These are phyloP conservation scores for Heliamphora pulchella DNA, from an alignment of 179 eudicot species.

Conservation along the genomic window DNA sequence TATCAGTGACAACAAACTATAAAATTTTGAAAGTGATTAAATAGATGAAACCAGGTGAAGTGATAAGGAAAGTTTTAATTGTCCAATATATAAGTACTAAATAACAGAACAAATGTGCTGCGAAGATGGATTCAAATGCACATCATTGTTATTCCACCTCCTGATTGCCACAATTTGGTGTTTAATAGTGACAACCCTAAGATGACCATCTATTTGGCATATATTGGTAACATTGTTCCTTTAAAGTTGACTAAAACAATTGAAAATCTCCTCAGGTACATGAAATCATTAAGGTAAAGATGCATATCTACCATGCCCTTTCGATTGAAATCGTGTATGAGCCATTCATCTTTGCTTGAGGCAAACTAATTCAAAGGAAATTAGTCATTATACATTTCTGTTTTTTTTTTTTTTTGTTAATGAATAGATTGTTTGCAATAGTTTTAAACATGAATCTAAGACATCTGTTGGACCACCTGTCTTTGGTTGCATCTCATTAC, in stretches of 20 bases:
- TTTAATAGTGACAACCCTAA: conserved; percentile 1
- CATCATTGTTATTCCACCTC: not conserved
- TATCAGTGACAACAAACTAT: not conserved
- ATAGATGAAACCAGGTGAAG: not conserved
- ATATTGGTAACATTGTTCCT: not conserved
- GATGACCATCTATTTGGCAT: not conserved
- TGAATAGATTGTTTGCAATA: not conserved
- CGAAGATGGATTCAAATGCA: not conserved
- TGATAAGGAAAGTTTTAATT: not conserved
- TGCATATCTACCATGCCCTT: not conserved
- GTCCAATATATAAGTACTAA: too few species aligned
- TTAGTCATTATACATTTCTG: not conserved
- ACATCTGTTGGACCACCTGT: not conserved
- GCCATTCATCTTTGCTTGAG: not conserved
- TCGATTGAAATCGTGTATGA: not conserved
- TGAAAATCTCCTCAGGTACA: not conserved
- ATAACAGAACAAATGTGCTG: not conserved
- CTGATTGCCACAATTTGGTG: not conserved
- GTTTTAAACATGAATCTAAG: not conserved
- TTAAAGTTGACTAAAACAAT: too few species aligned
- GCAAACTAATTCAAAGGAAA: not conserved
- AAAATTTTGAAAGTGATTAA: not conserved
- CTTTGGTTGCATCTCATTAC: not conserved
- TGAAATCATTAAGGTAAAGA: not conserved
- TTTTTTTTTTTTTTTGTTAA: not conserved